Conservation (phyloP, 2,329 filamentous ascomycete species). For the Hypomyces rosellus region DNA sequence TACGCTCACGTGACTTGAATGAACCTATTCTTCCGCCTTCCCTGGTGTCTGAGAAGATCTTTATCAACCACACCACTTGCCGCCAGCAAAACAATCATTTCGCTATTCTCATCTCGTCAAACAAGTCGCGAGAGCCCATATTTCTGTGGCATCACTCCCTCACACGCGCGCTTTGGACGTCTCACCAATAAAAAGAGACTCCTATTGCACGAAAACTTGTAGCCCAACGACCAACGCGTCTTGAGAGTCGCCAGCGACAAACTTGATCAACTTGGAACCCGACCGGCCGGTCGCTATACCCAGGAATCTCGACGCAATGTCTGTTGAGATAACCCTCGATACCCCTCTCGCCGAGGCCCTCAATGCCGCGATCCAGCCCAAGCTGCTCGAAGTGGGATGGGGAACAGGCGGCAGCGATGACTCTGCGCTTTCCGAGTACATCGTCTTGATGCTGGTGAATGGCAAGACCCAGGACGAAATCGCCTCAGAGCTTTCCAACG, state of each 20-base stretch:
- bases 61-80: constrained; percentile 17
- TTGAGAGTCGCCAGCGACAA: neutral
- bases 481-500: constrained; percentile 76
- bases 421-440: constrained; percentile 86
- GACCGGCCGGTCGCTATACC: neutral
- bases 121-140: neutral
- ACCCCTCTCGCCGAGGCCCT: constrained; percentile 82
- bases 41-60: constrained; percentile 15
- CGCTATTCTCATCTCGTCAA: neutral
- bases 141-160: neutral
- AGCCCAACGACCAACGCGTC: constrained; percentile 6
- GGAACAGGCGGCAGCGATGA: constrained; percentile 70
- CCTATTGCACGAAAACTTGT: neutral
- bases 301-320: constrained; percentile 48
- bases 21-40: constrained; percentile 23
- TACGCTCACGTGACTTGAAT: constrained; percentile 21
- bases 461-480: constrained; percentile 90
- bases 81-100: constrained; percentile 4
- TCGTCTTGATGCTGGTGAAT: constrained; percentile 94
- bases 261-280: neutral
- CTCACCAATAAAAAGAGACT: neutral
- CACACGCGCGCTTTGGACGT: neutral
- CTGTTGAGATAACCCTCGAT: constrained; percentile 67
- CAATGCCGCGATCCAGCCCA: constrained; percentile 76
- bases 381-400: constrained; percentile 91